Conservation (phyloP, 371 early-diverging fungal species). For the Batkoa obscura region DNA sequence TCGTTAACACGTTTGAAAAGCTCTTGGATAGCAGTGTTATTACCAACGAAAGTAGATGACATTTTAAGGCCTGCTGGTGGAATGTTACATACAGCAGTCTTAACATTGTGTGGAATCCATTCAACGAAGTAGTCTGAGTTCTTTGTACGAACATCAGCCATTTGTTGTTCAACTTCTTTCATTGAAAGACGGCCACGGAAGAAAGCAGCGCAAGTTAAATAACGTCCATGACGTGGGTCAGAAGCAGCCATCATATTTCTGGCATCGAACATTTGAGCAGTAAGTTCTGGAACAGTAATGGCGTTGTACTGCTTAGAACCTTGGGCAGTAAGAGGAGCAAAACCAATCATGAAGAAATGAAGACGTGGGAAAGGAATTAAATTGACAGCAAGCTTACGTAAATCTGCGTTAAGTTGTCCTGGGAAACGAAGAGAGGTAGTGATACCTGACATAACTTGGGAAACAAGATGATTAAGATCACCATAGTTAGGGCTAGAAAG, state of each 20-base stretch:
- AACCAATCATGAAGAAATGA: conserved; percentile 98
- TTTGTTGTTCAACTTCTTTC: conserved; percentile 99
- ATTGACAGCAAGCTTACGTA: conserved; percentile 96
- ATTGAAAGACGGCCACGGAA: conserved; percentile 97
- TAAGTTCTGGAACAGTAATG: conserved; percentile 82
- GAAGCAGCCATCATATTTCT: conserved; percentile 99
- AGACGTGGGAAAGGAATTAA: conserved; percentile 97
- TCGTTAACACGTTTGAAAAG: conserved; percentile 94
- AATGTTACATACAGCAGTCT: conserved; percentile 97
- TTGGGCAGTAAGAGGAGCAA: conserved; percentile 86
- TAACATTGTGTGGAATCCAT: conserved; percentile 99
- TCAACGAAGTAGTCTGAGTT: conserved; percentile 97
- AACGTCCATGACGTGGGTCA: conserved; percentile 94
- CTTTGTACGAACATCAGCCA: conserved; percentile 89
- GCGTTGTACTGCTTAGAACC: conserved; percentile 79
- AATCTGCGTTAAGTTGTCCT: conserved; percentile 94
- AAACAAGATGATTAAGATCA: conserved; percentile 81
- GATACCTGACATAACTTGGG: conserved; percentile 87
- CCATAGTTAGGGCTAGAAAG: conserved; percentile 67
- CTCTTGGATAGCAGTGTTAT: conserved; percentile 97
- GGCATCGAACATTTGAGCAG: conserved; percentile 95
- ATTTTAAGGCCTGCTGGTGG: conserved; percentile 92
- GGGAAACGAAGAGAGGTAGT: conserved; percentile 98
- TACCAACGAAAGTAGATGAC: conserved; percentile 97
- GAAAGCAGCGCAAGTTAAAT: conserved; percentile 93